Evolutionary conservation across 192 early-diverging fungal genomes (phyloP), one percentile per base, ranked within the genome.

Genomic region (Coemansia umbellata): DNA sequence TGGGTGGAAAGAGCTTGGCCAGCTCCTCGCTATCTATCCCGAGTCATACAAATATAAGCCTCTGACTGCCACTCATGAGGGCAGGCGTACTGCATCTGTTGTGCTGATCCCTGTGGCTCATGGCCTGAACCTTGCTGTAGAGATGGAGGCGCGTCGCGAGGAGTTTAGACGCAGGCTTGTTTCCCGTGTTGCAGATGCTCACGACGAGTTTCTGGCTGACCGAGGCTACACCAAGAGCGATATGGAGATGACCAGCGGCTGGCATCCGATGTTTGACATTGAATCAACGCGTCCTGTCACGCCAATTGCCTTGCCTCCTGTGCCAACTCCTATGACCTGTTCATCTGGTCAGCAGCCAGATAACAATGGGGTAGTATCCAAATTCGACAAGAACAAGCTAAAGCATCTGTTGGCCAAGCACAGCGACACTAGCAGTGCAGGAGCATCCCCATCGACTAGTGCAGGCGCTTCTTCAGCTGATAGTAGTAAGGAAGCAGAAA

Each of bases 11-110:
- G 63, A 80, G 43, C 56, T 85, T 39, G 80, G 66, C 17, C 80
- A 83, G 57, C 79, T 85, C 27, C 48, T 74, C 2, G 60, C 74
- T 1, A 47, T 85, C 1, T 81, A 64, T 35, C 81, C 81, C 4
- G 77, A 78, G 14, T 52, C 77, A 6, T 85, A 83, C 55, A 47
- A 22, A 6, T 53, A 55, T 40, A 47, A 35, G 23, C 61, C 74
- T 22, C 33, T 65, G 11, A 14, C 27, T 11, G 49, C 66, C 17
- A 30, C 50, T 5, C 33, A 61, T 15, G 37, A 47, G 1, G 80
- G 76, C 9, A 45, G 66, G 2, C 48, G 47, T 2, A 63, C 79
- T 7, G 19, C 35, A n/a, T 81, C 80, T 33, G 61, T 74, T 2
- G 43, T 53, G 26, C 37, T 81, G 47, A 53, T 22, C 26, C 70